Conservation (phyloP, 2,329 filamentous ascomycete species). For the Talaromyces verruculosus region DNA sequence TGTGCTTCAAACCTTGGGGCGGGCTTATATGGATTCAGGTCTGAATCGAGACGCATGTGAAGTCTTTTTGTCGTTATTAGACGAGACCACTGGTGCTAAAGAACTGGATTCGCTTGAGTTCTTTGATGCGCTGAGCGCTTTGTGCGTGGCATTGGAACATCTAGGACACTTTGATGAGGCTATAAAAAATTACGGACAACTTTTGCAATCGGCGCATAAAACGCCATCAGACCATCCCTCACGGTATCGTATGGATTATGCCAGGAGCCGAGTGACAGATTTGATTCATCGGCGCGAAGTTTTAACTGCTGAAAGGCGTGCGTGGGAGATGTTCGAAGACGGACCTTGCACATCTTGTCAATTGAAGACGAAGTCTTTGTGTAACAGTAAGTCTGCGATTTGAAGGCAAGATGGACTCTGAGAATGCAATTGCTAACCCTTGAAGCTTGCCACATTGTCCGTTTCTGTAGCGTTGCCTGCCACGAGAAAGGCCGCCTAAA, state of each 20-base stretch:
- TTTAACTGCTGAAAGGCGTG: conserved; percentile 29
- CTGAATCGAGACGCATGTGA: conserved; percentile 32
- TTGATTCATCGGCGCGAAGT: conserved; percentile 31
- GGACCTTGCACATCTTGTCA: conserved; percentile 28
- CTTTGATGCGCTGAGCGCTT: conserved; percentile 33
- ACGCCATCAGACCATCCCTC: conserved; percentile 30
- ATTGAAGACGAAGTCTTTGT: conserved; percentile 27
- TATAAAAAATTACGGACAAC: conserved; percentile 32
- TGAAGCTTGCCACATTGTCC: conserved; percentile 33
- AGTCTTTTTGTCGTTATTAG: conserved; percentile 30
- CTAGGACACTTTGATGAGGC: conserved; percentile 33
- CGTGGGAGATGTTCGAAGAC: conserved; percentile 30
- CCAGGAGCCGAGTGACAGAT: conserved; percentile 30
- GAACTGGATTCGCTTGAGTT: conserved; percentile 31
- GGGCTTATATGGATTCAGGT: conserved; percentile 33
- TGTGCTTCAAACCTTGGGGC: conserved; percentile 31
- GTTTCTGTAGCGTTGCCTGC: conserved; percentile 32
- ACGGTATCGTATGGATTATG: conserved; percentile 29
- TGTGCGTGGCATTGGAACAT: conserved; percentile 32
- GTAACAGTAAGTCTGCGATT: conserved; percentile 28
- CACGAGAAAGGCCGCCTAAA: conserved; percentile 23
- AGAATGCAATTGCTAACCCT: conserved; percentile 6
- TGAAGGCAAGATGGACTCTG: neutral
- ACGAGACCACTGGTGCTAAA: conserved; percentile 30
- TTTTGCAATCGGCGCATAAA: conserved; percentile 30